Conservation (phyloP, 768 basidiomycete species). For the Exidia glandulosa region DNA sequence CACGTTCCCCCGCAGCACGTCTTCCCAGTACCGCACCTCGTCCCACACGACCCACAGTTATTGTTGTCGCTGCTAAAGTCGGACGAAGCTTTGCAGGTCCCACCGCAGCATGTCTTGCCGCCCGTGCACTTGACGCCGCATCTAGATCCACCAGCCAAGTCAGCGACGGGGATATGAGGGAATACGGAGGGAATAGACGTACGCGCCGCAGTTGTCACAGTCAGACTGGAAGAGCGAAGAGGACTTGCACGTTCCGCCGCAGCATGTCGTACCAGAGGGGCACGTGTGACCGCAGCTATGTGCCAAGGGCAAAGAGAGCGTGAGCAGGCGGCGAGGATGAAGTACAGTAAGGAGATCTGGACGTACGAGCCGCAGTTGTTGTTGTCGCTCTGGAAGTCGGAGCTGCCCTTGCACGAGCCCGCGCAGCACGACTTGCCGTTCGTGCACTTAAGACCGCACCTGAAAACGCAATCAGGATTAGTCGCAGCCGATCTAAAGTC, state of each 20-base stretch:
- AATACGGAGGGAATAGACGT: too few relatives aligned
- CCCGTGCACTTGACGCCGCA: not conserved
- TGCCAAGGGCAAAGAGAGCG: too few relatives aligned
- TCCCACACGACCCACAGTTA: not conserved
- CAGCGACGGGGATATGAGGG: too few relatives aligned
- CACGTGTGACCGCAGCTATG: too few relatives aligned
- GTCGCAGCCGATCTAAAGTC: too few relatives aligned
- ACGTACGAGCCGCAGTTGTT: not conserved
- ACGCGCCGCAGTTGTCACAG: not conserved
- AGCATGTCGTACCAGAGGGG: too few relatives aligned
- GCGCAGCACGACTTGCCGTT: not conserved
- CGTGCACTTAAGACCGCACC: not conserved
- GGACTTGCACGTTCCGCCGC: too few relatives aligned
- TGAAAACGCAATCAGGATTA: too few relatives aligned
- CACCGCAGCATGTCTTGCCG: not conserved
- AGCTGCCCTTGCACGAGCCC: not conserved
- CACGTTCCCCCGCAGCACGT: not conserved
- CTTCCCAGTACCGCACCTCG: not conserved
- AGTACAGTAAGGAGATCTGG: too few relatives aligned
- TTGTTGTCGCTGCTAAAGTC: not conserved
- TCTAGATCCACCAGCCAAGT: too few relatives aligned
- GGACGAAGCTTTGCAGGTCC: not conserved
- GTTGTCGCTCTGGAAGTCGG: not conserved
- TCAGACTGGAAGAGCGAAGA: too few relatives aligned
- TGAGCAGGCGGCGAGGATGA: too few relatives aligned